Conservation (phyloP, 495 filamentous ascomycete genomes). For the Saxophila tyrrhenica region DNA sequence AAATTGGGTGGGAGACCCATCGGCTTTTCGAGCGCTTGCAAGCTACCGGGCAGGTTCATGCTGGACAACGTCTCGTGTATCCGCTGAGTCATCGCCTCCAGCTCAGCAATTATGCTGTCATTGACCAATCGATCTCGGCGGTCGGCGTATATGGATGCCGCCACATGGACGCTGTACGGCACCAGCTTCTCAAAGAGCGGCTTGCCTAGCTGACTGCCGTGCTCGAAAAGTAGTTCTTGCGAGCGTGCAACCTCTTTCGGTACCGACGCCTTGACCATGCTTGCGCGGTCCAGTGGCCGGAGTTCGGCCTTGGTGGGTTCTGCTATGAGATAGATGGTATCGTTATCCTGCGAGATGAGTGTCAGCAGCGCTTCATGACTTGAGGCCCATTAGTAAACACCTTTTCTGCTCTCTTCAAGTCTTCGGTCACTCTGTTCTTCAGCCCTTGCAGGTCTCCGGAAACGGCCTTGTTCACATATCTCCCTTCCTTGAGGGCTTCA, state of each 20-base stretch:
- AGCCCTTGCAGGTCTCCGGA: conserved; percentile 72
- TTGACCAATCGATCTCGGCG: conserved; percentile 80
- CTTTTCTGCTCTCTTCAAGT: conserved; percentile 87
- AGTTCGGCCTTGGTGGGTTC: conserved; percentile 86
- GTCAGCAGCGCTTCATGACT: too few species aligned
- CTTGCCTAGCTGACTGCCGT: conserved; percentile 59
- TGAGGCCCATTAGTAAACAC: too few species aligned
- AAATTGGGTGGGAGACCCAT: conserved; percentile 79
- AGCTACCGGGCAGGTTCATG: conserved; percentile 79
- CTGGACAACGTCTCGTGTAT: conserved; percentile 72
- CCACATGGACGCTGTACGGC: conserved; percentile 89
- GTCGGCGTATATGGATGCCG: conserved; percentile 90
- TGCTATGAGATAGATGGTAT: conserved; percentile 77
- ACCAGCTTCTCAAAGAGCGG: conserved; percentile 85
- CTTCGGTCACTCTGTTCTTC: conserved; percentile 70
- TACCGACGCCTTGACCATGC: conserved; percentile 72
- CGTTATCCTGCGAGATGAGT: too few species aligned
- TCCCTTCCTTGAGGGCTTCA: conserved; percentile 74
- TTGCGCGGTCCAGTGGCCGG: conserved; percentile 70
- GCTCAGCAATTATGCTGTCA: conserved; percentile 67
- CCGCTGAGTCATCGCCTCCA: conserved; percentile 70
- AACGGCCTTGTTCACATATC: conserved; percentile 76
- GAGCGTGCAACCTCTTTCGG: conserved; percentile 77
- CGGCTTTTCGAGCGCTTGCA: conserved; percentile 92
- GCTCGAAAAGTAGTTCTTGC: conserved; percentile 64